Evolutionary conservation across 2,329 filamentous ascomycete genomes (phyloP), one percentile per base, ranked within the genome.

Genomic region (Stemphylium lycopersici): DNA sequence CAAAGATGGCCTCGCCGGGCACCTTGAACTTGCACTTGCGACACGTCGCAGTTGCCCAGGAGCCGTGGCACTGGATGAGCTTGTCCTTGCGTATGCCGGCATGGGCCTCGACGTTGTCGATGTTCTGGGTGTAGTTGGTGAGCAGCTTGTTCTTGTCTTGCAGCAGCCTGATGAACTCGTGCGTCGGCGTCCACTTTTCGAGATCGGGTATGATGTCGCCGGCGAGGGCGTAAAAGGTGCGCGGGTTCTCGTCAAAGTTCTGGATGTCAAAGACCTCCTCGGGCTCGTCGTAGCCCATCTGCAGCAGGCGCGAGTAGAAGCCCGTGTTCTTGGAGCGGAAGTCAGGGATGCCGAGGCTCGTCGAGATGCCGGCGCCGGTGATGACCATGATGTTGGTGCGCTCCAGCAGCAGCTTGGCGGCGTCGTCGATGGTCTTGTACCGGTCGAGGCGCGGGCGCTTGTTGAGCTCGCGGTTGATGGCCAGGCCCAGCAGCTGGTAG

Each of bases 51-150:
- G 90, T 96, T 38, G 93, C 93, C 78, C 97, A 98, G 6, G 91
- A 96, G 56, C 95, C 95, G 72, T 99, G 95, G 73, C 95, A 98
- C 76, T 99, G 93, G 24, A 99, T 89, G 15, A 98, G 83, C 70
- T 95, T 96, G 31, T 90, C 87, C 1, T 86, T 83, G 18, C 81
- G 77, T 56, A 99, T 90, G 18, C 95, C 95, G 0, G 93, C 93
- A 68, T 90, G 87, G 57, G 87, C 84, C 75, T 99, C 93, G 46
- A 97, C 87, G 66, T 97, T 97, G 80, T 99, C 95, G 69, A 99
- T 98, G 75, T 99, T 99, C 74, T 99, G 95, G 0, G 95, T 96
- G 79, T 97, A 99, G 78, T 98, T 97, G 37, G 93, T 98, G 55
- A 97, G 84, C 6, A 99, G 84, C 75, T 96, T 96, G 62, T 85